These are phyloP conservation scores for Collybia nuda DNA, from an alignment of 768 basidiomycete species.

Conservation along the genomic window DNA sequence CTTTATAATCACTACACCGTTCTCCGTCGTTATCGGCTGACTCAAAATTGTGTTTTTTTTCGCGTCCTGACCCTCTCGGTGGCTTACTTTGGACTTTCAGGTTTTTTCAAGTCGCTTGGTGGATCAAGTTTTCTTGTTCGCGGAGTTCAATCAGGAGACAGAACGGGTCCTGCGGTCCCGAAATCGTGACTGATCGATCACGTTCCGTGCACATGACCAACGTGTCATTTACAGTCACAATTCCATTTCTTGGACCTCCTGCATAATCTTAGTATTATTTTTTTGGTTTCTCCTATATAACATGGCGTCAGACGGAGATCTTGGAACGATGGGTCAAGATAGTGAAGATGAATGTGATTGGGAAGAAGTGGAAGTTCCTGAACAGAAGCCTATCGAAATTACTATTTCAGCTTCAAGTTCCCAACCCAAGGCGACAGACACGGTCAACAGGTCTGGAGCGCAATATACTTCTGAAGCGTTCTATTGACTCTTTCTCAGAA, in stretches of 20 bases:
- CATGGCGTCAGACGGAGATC: conserved; percentile 15
- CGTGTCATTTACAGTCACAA: not conserved
- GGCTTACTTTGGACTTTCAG: no score
- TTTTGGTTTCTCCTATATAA: conserved; percentile 2
- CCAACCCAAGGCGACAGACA: conserved; percentile 34
- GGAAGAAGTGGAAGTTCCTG: conserved; percentile 73
- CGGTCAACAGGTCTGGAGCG: conserved; percentile 44
- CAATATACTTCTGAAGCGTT: conserved; percentile 3
- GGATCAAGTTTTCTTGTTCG: no score
- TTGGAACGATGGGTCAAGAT: conserved; percentile 21
- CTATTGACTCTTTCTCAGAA: conserved; percentile 26
- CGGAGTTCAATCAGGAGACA: no score
- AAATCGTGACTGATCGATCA: not conserved
- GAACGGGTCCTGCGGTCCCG: not conserved
- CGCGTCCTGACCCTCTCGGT: no score
- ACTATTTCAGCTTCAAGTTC: conserved; percentile 46
- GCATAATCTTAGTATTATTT: no score
- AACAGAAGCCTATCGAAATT: conserved; percentile 64
- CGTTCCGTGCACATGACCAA: conserved; percentile 2
- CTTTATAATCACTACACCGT: no score
- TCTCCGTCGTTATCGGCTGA: no score
- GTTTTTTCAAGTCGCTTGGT: no score
- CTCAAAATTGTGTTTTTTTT: no score
- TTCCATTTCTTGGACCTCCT: no score
- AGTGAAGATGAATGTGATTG: conserved; percentile 76